Evolutionary conservation across 805 yeast genomes (phyloP), one percentile per base, ranked within the genome.

Genomic region (Wickerhamiella kazuoi): DNA sequence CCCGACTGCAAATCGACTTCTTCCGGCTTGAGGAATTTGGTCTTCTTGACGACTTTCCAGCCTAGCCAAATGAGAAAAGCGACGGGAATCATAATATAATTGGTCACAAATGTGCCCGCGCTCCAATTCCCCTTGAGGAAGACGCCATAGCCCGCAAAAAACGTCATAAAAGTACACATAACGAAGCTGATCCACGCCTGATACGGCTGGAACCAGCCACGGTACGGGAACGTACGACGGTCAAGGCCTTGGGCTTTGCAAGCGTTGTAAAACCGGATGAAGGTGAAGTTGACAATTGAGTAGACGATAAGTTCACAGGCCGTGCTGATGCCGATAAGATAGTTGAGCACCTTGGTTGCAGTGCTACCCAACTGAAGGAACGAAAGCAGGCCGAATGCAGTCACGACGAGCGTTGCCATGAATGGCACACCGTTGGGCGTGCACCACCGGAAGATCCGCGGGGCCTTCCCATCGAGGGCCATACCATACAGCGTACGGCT

Each of bases 381-480:
- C 17, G 84, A 71, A 15, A 79, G 53, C 34, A 75, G 57, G 0
- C 81, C 74, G 69, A 82, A 77, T 14, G 60, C 49, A 30, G 69
- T 53, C 8, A 48, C 52, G 9, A 67, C 61, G 6, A 56, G 41
- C 15, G 76, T 74, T 3, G 80, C 65, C 43, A 64, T 62, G 26
- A 77, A 64, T 6, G 93, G 93, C 11, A 77, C 78, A 42, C 93
- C 94, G 34, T 67, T 64, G 35, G 63, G 66, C 46, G 73, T 68
- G 50, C 87, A 77, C 44, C 59, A 62, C 11, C 71, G 59, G 47
- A 82, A 79, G 34, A 79, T 47, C 30, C 61, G 61, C 8, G 94
- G 94, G 1, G 90, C 87, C 45, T 71, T 69, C 0, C 87, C 84
- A 48, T 70, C 73, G 21, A 70, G 57, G 0, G 90, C 79, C 56